A percentile compares a stretch with the other conserved stretches of the same genome.
These are phyloP conservation scores for Claviceps pusilla DNA, from an alignment of 2,329 filamentous ascomycete genomes.

Conservation along the genomic window DNA sequence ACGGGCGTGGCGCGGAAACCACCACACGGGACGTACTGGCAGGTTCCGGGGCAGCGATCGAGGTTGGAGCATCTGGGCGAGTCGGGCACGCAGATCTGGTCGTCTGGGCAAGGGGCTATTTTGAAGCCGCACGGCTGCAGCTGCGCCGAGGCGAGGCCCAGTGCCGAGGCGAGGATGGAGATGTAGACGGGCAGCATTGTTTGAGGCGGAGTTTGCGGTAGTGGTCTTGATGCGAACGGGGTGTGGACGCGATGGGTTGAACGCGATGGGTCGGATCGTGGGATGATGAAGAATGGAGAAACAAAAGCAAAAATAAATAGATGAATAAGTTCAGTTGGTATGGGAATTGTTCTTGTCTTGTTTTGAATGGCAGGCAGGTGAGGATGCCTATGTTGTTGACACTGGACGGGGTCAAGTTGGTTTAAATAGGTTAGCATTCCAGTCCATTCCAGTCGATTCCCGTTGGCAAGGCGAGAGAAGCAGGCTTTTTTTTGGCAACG, in stretches of 20 bases:
- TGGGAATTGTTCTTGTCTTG: neutral
- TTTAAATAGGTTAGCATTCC: neutral
- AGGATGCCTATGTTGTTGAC: neutral
- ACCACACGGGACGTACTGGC: constrained; percentile 19
- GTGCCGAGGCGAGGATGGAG: constrained; percentile 9
- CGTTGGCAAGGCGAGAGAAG: neutral
- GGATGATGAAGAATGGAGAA: neutral
- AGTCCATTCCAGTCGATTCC: neutral
- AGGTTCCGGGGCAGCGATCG: constrained; percentile 16
- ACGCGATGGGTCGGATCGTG: neutral
- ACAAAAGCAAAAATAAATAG: neutral
- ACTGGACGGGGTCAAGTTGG: neutral
- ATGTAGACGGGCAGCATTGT: constrained; percentile 13
- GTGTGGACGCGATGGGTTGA: neutral
- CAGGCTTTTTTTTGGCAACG: too few relatives aligned
- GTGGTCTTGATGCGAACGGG: neutral
- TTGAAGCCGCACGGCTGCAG: constrained; percentile 14
- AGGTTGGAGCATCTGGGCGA: constrained; percentile 11
- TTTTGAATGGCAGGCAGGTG: neutral
- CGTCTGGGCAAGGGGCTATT: constrained; percentile 14
- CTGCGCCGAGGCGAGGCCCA: constrained; percentile 6
- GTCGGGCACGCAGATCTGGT: constrained; percentile 14
- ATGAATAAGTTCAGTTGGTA: neutral
- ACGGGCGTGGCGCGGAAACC: constrained; percentile 13
- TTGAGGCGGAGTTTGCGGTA: neutral